These are phyloP conservation scores for Pseudocercospora fuligena DNA, from an alignment of 2,329 filamentous ascomycete genomes.

Conservation along the genomic window DNA sequence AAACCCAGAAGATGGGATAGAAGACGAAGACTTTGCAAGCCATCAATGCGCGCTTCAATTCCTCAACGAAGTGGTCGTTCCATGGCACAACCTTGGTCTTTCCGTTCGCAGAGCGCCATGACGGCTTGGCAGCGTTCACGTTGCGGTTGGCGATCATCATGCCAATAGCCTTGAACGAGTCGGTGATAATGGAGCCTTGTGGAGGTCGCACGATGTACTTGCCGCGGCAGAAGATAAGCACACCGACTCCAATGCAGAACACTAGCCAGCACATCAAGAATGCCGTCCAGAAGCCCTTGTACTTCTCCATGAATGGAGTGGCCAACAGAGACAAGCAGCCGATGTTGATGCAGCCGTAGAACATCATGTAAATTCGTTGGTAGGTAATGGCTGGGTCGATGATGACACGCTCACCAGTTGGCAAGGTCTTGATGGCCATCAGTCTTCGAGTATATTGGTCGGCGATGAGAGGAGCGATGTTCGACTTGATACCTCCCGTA, in stretches of 20 bases:
- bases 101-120: conserved; percentile 62
- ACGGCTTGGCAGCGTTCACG: conserved; percentile 68
- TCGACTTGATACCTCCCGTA: conserved; percentile 81
- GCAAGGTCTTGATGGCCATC: conserved; percentile 46
- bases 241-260: conserved; percentile 65
- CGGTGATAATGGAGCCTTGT: conserved; percentile 67
- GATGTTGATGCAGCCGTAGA: conserved; percentile 75
- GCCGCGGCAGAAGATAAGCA: conserved; percentile 51
- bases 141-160: conserved; percentile 59
- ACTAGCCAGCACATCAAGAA: conserved; percentile 66
- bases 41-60: conserved; percentile 67
- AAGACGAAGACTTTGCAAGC: conserved; percentile 72
- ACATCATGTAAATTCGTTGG: conserved; percentile 63
- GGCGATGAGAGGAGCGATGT: conserved; percentile 62
- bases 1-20: conserved; percentile 55
- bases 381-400: conserved; percentile 55
- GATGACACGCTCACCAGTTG: conserved; percentile 51
- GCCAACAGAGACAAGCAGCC: conserved; percentile 71
- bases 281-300: conserved; percentile 69
- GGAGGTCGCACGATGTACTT: conserved; percentile 53
- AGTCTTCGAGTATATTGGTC: conserved; percentile 53
- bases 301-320: conserved; percentile 70
- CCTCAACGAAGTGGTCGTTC: conserved; percentile 73
- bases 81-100: conserved; percentile 57
- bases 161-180: conserved; percentile 66